phyloP scores from a whole-genome alignment of 768 basidiomycete species.

The Kwoniella europaea region DNA sequence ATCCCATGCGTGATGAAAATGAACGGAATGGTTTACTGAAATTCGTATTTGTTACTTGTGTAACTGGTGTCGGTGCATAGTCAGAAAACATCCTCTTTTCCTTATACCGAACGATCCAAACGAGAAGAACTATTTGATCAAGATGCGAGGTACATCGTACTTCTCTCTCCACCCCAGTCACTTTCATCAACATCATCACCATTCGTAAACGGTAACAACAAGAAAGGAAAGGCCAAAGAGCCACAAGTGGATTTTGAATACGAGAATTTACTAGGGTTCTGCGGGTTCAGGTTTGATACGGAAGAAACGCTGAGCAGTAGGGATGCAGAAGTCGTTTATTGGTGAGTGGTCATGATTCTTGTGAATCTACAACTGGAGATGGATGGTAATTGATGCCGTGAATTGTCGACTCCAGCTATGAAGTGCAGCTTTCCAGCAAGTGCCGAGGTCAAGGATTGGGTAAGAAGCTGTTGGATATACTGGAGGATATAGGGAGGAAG shows the following conservation, averaged over 20 bases:
- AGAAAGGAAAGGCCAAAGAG: constrained; percentile 27
- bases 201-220: not conserved
- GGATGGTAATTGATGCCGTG: no score
- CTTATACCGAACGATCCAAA: constrained; percentile 30
- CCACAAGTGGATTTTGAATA: constrained; percentile 15
- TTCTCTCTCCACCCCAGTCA: not conserved
- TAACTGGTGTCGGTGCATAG: not conserved
- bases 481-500: constrained; percentile 36
- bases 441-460: constrained; percentile 33
- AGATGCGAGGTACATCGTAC: constrained; percentile 34
- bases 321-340: constrained; percentile 48
- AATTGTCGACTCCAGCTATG: constrained; percentile 34
- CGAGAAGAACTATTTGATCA: constrained; percentile 46
- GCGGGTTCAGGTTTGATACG: constrained; percentile 47
- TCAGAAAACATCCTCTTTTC: constrained; percentile 20
- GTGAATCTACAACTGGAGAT: no score
- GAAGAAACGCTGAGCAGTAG: constrained; percentile 39
- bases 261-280: constrained; percentile 38
- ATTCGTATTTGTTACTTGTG: no score
- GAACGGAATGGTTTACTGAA: no score
- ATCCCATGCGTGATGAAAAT: no score
- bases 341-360: constrained; percentile 37
- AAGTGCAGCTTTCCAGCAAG: constrained; percentile 31
- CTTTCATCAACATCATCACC: not conserved
- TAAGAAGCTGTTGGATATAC: constrained; percentile 24